Evolutionary conservation across 306 rosid species (phyloP).

Genomic region (Vigna reflexopilosa): DNA sequence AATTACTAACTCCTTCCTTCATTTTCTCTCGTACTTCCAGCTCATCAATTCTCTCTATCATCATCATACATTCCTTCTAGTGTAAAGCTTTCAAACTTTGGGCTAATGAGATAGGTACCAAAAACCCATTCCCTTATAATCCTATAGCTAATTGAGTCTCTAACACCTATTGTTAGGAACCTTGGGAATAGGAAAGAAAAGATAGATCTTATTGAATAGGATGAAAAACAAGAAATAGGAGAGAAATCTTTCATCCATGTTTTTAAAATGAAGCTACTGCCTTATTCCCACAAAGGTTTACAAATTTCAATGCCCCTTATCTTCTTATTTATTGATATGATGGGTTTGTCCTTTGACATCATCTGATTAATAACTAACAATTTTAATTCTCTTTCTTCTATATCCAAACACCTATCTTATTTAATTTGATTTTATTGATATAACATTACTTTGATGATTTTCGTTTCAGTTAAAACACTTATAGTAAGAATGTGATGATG

Average conservation of each 20-base stretch:
- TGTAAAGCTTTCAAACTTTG: background rate
- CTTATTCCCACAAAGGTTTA: no score
- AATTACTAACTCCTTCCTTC: background rate
- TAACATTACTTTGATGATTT: background rate
- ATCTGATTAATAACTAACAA: no score
- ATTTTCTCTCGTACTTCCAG: background rate
- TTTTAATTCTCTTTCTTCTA: no score
- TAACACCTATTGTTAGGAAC: no score
- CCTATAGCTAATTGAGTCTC: background rate
- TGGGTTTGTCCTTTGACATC: no score
- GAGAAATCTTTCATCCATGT: no score
- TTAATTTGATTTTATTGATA: slow-evolving; percentile 16
- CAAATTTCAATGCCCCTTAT: no score
- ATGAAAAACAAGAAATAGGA: no score
- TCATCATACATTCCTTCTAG: background rate
- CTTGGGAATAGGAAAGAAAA: no score
- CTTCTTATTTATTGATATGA: no score
- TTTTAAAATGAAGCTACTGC: no score
- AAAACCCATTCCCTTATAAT: background rate
- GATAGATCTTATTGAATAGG: no score
- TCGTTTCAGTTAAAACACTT: slow-evolving; percentile 22
- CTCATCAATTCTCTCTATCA: background rate
- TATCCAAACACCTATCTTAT: background rate
- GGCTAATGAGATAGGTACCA: background rate
- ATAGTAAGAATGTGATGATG: slow-evolving; percentile 25